A percentile compares a stretch with the other conserved stretches of the same genome.
phyloP scores from a whole-genome alignment of 2,329 filamentous ascomycete genomes.

The Microdochium bolleyi region DNA sequence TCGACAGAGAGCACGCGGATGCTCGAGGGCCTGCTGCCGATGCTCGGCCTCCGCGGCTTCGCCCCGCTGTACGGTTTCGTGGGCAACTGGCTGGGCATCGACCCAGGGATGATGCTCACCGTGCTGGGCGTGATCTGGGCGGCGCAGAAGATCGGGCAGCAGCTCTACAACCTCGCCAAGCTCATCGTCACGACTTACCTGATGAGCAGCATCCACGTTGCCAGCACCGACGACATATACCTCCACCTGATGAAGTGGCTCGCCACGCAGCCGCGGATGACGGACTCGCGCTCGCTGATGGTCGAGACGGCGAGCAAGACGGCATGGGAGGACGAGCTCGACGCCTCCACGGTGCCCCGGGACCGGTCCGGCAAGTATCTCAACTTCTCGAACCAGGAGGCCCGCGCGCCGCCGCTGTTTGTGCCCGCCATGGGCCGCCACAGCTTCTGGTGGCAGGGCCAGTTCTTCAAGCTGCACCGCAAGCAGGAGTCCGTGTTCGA shows the following conservation, averaged over 20 bases:
- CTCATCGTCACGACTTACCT: constrained; percentile 34
- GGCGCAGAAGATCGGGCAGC: constrained; percentile 26
- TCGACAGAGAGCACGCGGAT: neutral
- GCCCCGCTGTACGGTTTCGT: constrained; percentile 37
- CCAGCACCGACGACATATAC: constrained; percentile 50
- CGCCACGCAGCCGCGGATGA: constrained; percentile 40
- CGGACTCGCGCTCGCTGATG: constrained; percentile 41
- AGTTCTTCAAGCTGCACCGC: constrained; percentile 39
- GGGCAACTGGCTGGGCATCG: constrained; percentile 35
- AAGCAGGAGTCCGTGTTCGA: constrained; percentile 34
- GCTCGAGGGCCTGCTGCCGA: constrained; percentile 33
- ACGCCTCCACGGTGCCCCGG: constrained; percentile 19
- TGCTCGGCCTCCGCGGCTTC: constrained; percentile 32
- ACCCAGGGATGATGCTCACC: constrained; percentile 38
- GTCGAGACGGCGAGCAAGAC: constrained; percentile 47
- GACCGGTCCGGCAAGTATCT: constrained; percentile 33
- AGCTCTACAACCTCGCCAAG: constrained; percentile 24
- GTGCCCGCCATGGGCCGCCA: constrained; percentile 46
- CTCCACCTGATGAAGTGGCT: constrained; percentile 51
- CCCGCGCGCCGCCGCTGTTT: constrained; percentile 42
- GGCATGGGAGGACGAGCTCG: constrained; percentile 40
- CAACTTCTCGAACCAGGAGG: constrained; percentile 52
- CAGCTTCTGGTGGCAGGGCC: constrained; percentile 44
- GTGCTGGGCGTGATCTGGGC: constrained; percentile 39
- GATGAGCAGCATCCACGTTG: constrained; percentile 44